phyloP scores from a whole-genome alignment of 1,284 basidiomycete genomes.

The Microbotryomycetes sp. region DNA sequence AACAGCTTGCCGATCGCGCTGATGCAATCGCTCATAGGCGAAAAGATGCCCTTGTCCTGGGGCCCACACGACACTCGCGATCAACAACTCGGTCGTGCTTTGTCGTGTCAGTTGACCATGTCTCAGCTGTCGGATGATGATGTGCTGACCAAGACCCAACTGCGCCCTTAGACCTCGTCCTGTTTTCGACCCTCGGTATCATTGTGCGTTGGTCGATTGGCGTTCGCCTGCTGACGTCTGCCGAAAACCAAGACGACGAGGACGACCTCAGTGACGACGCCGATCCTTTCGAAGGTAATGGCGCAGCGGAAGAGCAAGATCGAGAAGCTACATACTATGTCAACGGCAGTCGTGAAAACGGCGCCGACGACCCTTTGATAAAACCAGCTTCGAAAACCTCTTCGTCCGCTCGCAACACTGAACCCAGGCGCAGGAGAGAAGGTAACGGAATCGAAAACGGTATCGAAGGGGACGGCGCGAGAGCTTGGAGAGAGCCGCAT shows the following conservation, averaged over 20 bases:
- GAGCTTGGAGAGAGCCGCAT: not conserved
- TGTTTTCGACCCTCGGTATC: slow-evolving; percentile 45
- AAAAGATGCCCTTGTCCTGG: slow-evolving; percentile 35
- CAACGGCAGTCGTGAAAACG: not conserved
- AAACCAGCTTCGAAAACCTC: not conserved
- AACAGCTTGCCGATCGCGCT: slow-evolving; percentile 45
- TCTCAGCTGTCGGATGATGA: too few species aligned
- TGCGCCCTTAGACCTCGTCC: slow-evolving; percentile 40
- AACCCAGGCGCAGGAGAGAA: not conserved
- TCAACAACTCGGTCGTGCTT: slow-evolving; percentile 33
- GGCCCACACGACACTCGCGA: slow-evolving; percentile 35
- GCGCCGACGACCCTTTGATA: not conserved
- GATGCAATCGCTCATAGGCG: slow-evolving; percentile 43
- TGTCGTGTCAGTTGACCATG: slow-evolving; percentile 24
- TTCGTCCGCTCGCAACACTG: not conserved
- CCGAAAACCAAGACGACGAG: slow-evolving; percentile 32
- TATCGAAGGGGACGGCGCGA: not conserved
- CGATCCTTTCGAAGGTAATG: slow-evolving; percentile 1
- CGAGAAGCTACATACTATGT: not conserved
- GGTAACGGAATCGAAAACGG: slow-evolving; percentile 2
- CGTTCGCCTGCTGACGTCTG: slow-evolving; percentile 42
- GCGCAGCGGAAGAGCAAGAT: slow-evolving; percentile 1
- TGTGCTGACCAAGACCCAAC: too few species aligned
- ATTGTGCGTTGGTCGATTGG: slow-evolving; percentile 45
- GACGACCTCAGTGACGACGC: not conserved